Evolutionary conservation across 192 early-diverging fungal genomes (phyloP).

Genomic region (Glomus cerebriforme): DNA sequence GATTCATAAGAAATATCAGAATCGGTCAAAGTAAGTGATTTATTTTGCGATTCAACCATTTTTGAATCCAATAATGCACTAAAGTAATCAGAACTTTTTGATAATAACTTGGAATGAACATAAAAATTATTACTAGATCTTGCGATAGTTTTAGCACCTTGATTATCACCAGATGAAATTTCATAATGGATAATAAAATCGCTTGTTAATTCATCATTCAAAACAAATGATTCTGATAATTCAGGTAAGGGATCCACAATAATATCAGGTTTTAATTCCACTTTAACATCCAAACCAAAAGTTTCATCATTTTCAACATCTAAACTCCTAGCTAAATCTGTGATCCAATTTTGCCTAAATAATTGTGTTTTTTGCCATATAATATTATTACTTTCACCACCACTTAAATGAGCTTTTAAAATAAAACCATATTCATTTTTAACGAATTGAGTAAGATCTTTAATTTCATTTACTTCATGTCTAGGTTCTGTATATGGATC

Average conservation of each 20-base stretch:
- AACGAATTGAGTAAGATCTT: background rate
- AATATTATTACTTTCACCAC: background rate
- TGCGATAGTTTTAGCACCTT: background rate
- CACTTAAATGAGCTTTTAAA: background rate
- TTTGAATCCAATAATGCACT: background rate
- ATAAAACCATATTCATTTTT: constrained; percentile 9
- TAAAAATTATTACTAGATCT: background rate
- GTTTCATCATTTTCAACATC: background rate
- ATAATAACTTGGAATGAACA: background rate
- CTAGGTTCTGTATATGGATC: background rate
- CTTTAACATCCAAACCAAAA: background rate
- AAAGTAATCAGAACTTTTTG: background rate
- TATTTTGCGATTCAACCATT: constrained; percentile 7
- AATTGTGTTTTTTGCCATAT: constrained; percentile 3
- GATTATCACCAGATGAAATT: background rate
- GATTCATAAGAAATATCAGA: background rate
- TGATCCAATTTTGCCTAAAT: background rate
- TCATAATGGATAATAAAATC: constrained; percentile 7
- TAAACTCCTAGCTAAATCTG: background rate
- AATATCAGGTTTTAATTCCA: background rate
- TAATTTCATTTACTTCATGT: background rate
- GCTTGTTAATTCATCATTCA: constrained; percentile 10
- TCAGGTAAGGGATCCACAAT: background rate
- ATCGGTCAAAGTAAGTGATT: background rate
- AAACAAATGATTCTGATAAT: background rate